A percentile compares a stretch with the other conserved stretches of the same genome.
These are phyloP conservation scores for Aphanomyces astaci DNA, from an alignment of 352 stramenopile genomes.

Conservation along the genomic window DNA sequence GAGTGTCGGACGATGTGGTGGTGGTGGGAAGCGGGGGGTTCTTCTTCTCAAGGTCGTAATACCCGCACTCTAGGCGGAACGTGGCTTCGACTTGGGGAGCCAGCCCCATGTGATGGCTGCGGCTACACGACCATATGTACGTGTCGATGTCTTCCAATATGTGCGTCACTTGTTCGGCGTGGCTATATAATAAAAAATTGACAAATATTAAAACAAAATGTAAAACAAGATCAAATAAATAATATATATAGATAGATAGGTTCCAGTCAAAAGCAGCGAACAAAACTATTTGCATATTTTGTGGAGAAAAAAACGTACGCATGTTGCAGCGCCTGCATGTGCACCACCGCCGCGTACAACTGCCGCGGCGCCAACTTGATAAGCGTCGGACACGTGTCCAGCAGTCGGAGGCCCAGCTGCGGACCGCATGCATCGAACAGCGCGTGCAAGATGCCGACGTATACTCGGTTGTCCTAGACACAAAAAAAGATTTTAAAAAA, in stretches of 20 bases:
- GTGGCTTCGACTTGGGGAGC: conserved; percentile 59
- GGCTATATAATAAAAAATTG: conserved; percentile 26
- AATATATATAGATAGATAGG: no score
- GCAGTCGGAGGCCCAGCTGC: conserved; percentile 44
- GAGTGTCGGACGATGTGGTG: no score
- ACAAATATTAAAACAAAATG: no score
- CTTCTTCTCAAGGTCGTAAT: not conserved
- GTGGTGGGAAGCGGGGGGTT: not conserved
- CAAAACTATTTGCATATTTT: no score
- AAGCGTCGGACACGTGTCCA: conserved; percentile 52
- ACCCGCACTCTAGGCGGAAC: conserved; percentile 47
- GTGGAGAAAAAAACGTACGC: conserved; percentile 17
- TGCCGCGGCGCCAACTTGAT: conserved; percentile 54
- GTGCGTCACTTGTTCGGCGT: conserved; percentile 52
- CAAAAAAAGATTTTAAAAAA: no score
- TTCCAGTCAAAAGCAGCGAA: no score
- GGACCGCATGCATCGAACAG: conserved; percentile 55
- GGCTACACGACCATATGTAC: conserved; percentile 71
- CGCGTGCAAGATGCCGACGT: conserved; percentile 42
- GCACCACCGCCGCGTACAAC: conserved; percentile 74
- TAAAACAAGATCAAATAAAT: no score
- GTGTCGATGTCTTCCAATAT: conserved; percentile 78
- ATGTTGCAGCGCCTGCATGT: conserved; percentile 55
- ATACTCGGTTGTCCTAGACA: not conserved
- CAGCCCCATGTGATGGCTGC: conserved; percentile 47